A percentile compares a stretch with the other conserved stretches of the same genome.
phyloP scores from a whole-genome alignment of 1,284 basidiomycete species.

The Hymenochaete sp. region DNA sequence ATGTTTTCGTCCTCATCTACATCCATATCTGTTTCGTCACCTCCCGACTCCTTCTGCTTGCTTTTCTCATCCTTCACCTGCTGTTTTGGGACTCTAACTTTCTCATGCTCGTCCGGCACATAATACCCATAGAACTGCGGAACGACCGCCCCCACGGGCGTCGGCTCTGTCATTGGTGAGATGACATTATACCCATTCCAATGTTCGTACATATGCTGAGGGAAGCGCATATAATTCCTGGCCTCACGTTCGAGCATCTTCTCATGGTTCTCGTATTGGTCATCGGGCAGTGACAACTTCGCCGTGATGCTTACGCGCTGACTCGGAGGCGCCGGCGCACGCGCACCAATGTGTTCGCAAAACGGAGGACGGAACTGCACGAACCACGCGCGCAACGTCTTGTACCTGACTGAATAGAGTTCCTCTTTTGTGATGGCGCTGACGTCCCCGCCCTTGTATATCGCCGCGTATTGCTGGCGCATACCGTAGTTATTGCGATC shows the following conservation, averaged over 20 bases:
- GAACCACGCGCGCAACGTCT: no score
- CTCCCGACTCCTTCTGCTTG: no score
- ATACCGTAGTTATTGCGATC: neutral
- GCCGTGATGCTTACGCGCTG: conserved; percentile 21
- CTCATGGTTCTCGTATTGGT: conserved; percentile 13
- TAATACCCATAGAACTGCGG: conserved; percentile 37
- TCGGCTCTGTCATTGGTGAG: conserved; percentile 22
- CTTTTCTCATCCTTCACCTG: no score
- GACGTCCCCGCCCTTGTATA: no score
- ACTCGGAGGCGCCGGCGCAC: conserved; percentile 11
- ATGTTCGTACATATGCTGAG: conserved; percentile 27
- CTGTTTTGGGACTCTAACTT: no score
- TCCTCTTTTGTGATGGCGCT: neutral
- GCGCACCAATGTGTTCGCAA: conserved; percentile 13
- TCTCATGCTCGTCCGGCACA: conserved; percentile 15
- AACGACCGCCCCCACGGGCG: conserved; percentile 29
- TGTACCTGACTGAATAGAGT: conserved; percentile 9
- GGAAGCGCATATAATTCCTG: conserved; percentile 26
- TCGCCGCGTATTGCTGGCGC: no score
- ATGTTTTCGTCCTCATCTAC: no score
- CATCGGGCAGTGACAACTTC: conserved; percentile 24
- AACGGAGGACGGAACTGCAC: conserved; percentile 6
- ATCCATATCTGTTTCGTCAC: no score
- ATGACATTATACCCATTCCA: conserved; percentile 29
- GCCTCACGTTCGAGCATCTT: conserved; percentile 25